Percentiles rank a stretch among this genome's conserved stretches.
Evolutionary conservation across 2,329 filamentous ascomycete genomes (phyloP).

Genomic region (Cladosporium sphaerospermum): DNA sequence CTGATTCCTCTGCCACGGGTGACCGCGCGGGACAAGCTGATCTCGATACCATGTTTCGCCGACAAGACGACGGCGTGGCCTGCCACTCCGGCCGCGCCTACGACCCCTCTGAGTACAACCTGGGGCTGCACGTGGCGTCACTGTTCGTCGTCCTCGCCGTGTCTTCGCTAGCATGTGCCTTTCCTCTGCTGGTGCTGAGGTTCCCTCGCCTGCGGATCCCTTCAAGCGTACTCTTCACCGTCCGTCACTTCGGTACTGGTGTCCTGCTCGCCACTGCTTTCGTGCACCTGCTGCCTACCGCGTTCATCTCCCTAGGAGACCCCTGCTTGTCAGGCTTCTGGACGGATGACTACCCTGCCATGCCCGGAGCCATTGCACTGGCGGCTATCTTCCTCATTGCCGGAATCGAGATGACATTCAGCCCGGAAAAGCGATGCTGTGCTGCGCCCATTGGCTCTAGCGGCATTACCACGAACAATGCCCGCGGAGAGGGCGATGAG

Average conservation of each 20-base stretch:
- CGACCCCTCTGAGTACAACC: slow-evolving; percentile 41
- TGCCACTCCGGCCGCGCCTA: slow-evolving; percentile 6
- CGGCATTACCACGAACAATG: neutral
- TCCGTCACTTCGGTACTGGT: slow-evolving; percentile 51
- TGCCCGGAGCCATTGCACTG: slow-evolving; percentile 76
- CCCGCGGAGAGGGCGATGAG: neutral
- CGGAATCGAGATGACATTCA: slow-evolving; percentile 48
- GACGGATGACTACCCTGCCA: slow-evolving; percentile 66
- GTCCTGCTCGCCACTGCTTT: slow-evolving; percentile 51
- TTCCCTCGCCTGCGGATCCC: slow-evolving; percentile 54
- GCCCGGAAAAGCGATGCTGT: slow-evolving; percentile 15
- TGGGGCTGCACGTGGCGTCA: slow-evolving; percentile 48
- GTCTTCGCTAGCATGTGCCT: slow-evolving; percentile 52
- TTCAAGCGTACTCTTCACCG: slow-evolving; percentile 50
- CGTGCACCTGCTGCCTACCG: slow-evolving; percentile 53
- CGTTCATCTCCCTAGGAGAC: slow-evolving; percentile 53
- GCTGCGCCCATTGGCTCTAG: slow-evolving; percentile 1
- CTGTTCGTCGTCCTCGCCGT: slow-evolving; percentile 48
- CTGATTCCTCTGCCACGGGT: too few species aligned
- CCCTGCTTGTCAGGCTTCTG: slow-evolving; percentile 68
- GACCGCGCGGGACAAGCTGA: too few species aligned
- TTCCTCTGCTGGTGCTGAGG: slow-evolving; percentile 53
- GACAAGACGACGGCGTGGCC: slow-evolving; percentile 4
- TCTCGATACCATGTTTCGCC: slow-evolving; percentile 2
- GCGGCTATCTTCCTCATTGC: slow-evolving; percentile 31